Percentiles rank a stretch among this genome's conserved stretches.
phyloP scores from a whole-genome alignment of 176 grass and related monocot genomes.

The Phoenix roebelenii region DNA sequence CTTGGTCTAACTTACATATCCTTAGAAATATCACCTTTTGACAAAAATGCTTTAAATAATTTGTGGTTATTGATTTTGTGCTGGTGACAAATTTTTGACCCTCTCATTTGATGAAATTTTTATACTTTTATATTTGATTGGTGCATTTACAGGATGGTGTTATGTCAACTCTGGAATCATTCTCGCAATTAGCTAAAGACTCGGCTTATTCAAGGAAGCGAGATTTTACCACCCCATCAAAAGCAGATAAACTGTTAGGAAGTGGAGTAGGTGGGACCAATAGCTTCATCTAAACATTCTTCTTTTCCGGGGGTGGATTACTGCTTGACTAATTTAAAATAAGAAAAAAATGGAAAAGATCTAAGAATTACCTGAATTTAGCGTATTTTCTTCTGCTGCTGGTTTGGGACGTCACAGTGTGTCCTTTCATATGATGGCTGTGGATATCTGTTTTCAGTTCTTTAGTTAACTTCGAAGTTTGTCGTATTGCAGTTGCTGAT shows the following conservation, averaged over 20 bases:
- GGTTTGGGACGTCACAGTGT: too few relatives aligned
- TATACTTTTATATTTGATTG: slow-evolving; percentile 21
- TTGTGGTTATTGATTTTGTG: too few relatives aligned
- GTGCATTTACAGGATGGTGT: slow-evolving; percentile 57
- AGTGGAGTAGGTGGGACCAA: slow-evolving; percentile 56
- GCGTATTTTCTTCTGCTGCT: too few relatives aligned
- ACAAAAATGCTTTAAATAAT: too few relatives aligned
- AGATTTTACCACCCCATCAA: slow-evolving; percentile 32
- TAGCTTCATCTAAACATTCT: slow-evolving; percentile 8
- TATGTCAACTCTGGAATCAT: slow-evolving; percentile 36
- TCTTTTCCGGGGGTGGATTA: not conserved
- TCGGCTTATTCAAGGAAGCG: slow-evolving; percentile 32
- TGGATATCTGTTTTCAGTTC: too few relatives aligned
- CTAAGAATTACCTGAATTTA: too few relatives aligned
- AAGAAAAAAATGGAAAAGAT: not conserved
- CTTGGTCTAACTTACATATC: too few relatives aligned
- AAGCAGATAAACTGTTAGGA: slow-evolving; percentile 70
- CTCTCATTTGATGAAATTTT: slow-evolving; percentile 6
- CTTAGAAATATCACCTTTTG: too few relatives aligned
- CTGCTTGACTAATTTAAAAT: not conserved
- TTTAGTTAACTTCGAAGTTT: not conserved
- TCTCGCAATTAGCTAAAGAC: slow-evolving; percentile 46
- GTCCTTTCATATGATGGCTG: too few relatives aligned
- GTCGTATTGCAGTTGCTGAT: slow-evolving; percentile 58
- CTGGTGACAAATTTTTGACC: not conserved